A percentile compares a stretch with the other conserved stretches of the same genome.
Evolutionary conservation across 1,284 basidiomycete genomes (phyloP).

Genomic region (Tausonia pullulans): DNA sequence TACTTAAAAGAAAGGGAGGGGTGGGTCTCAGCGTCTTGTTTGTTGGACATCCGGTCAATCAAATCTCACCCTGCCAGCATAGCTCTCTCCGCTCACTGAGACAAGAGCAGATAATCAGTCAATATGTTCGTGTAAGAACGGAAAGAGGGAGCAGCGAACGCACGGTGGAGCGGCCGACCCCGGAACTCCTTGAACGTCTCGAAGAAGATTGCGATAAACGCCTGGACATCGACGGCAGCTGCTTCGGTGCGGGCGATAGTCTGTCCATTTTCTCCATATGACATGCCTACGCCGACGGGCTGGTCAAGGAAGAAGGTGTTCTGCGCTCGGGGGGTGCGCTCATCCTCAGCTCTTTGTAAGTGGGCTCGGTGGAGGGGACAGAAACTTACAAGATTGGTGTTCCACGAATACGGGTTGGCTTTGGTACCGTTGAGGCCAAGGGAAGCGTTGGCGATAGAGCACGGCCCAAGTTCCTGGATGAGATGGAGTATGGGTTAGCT

Average conservation of each 20-base stretch:
- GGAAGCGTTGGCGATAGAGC: conserved; percentile 29
- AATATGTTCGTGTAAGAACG: too few species aligned
- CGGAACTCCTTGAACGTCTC: conserved; percentile 56
- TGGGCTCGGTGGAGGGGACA: conserved; percentile 57
- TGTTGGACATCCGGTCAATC: background rate
- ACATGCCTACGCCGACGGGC: conserved; percentile 55
- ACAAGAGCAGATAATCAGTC: background rate
- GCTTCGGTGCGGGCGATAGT: conserved; percentile 53
- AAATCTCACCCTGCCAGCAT: conserved; percentile 1
- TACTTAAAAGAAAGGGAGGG: conserved; percentile 33
- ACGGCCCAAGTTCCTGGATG: conserved; percentile 27
- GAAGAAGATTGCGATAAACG: conserved; percentile 63
- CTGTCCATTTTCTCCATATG: conserved; percentile 59
- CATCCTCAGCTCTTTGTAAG: background rate
- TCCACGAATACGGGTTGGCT: conserved; percentile 39
- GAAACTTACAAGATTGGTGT: conserved; percentile 41
- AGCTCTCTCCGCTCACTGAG: background rate
- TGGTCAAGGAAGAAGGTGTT: conserved; percentile 21
- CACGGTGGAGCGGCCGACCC: conserved; percentile 47
- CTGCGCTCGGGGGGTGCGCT: background rate
- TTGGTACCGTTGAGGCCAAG: conserved; percentile 34
- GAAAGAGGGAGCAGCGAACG: too few species aligned
- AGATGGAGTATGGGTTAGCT: conserved; percentile 12
- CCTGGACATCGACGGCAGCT: conserved; percentile 56
- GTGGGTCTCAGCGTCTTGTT: background rate